Evolutionary conservation across 2,329 filamentous ascomycete species (phyloP).

Genomic region (Neofusicoccum cordaticola): DNA sequence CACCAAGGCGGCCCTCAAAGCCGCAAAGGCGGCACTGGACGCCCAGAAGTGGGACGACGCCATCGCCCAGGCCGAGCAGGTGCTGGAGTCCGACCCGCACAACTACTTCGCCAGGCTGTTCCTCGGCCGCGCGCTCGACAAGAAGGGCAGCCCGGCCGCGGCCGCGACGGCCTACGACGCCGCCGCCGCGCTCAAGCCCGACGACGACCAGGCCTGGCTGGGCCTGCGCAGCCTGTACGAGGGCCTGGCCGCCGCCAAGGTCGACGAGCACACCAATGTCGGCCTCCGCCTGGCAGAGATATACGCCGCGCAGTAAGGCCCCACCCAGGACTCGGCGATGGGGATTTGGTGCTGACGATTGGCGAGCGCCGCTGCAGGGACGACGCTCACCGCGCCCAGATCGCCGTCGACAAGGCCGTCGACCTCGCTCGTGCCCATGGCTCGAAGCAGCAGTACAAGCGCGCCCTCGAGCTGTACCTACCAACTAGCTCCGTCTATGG

Average conservation of each 20-base stretch:
- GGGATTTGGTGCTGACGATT: too few relatives aligned
- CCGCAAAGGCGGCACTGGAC: conserved; percentile 74
- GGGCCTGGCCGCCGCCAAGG: conserved; percentile 65
- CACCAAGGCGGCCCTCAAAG: conserved; percentile 74
- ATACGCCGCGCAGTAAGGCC: conserved; percentile 60
- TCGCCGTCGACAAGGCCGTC: conserved; percentile 74
- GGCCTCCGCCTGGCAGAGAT: conserved; percentile 72
- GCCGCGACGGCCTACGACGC: conserved; percentile 73
- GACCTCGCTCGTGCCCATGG: conserved; percentile 71
- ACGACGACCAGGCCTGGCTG: conserved; percentile 85
- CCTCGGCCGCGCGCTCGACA: conserved; percentile 79
- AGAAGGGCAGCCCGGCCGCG: conserved; percentile 66
- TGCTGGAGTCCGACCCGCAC: conserved; percentile 69
- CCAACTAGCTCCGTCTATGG: conserved; percentile 79
- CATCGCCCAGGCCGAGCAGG: conserved; percentile 63
- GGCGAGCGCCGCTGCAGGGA: conserved; percentile 39
- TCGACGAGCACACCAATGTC: conserved; percentile 72
- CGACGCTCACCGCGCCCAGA: conserved; percentile 58
- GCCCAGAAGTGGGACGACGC: conserved; percentile 77
- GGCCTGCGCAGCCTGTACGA: conserved; percentile 85
- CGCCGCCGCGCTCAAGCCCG: conserved; percentile 68
- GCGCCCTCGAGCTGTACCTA: conserved; percentile 67
- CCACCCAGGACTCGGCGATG: too few relatives aligned
- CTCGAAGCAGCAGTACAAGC: conserved; percentile 68
- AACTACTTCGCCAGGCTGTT: conserved; percentile 93